These are phyloP conservation scores for Penicillium sp. DNA, from an alignment of 2,329 filamentous ascomycete species.

Conservation along the genomic window DNA sequence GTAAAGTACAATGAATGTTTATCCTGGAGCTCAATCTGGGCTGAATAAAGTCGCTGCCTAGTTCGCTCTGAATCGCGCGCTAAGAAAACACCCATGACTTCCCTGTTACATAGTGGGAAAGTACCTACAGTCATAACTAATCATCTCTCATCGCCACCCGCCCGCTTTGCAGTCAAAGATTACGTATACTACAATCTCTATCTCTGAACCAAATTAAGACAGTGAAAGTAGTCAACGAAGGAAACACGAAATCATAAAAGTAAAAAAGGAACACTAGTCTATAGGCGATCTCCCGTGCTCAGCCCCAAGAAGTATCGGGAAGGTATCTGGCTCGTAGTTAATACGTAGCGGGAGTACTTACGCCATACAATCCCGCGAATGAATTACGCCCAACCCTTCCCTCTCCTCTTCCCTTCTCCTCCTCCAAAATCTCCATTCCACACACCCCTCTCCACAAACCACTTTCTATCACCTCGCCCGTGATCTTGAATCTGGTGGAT, in stretches of 20 bases:
- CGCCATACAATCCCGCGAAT: conserved; percentile 14
- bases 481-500: conserved; percentile 10
- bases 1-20: too few species aligned
- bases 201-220: neutral
- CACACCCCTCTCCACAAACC: conserved; percentile 10
- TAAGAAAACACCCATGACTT: neutral
- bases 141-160: neutral
- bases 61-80: neutral
- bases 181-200: neutral
- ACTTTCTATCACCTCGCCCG: conserved; percentile 10
- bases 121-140: neutral
- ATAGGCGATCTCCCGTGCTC: conserved; percentile 16
- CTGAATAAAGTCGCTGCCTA: neutral
- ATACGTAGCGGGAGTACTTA: conserved; percentile 21
- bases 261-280: neutral
- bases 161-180: neutral
- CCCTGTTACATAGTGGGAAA: neutral
- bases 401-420: conserved; percentile 17
- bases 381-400: conserved; percentile 17
- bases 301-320: conserved; percentile 18
- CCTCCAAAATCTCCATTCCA: conserved; percentile 16
- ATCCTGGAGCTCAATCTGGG: neutral
- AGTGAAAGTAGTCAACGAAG: neutral
- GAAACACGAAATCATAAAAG: neutral
- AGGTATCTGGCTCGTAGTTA: conserved; percentile 16